A percentile compares a stretch with the other conserved stretches of the same genome.
Conservation (phyloP, 2,329 filamentous ascomycete species). For the Canariomyces notabilis region DNA sequence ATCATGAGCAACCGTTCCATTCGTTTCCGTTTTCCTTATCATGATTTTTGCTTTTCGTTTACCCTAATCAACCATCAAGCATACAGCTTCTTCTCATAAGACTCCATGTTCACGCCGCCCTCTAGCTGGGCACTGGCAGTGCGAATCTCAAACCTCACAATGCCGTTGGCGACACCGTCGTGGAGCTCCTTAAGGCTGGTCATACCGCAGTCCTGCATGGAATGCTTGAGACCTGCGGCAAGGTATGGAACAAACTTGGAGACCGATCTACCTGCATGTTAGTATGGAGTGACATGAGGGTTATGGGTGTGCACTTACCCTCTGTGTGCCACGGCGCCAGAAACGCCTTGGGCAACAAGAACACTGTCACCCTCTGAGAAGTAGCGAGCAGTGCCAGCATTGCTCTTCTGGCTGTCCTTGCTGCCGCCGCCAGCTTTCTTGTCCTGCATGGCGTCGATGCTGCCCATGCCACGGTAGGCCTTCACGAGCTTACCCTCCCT, state of each 20-base stretch:
- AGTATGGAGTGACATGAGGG: slow-evolving; percentile 24
- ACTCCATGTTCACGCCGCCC: slow-evolving; percentile 97
- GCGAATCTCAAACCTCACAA: slow-evolving; percentile 85
- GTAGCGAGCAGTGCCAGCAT: slow-evolving; percentile 94
- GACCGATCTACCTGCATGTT: slow-evolving; percentile 57
- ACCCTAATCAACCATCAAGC: slow-evolving; percentile 48
- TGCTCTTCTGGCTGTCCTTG: slow-evolving; percentile 72
- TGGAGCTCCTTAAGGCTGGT: slow-evolving; percentile 75
- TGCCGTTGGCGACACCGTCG: slow-evolving; percentile 65
- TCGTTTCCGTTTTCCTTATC: slow-evolving; percentile 8
- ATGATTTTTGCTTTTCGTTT: neutral
- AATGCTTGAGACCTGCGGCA: slow-evolving; percentile 92
- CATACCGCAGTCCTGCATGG: slow-evolving; percentile 89
- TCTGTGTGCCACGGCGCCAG: slow-evolving; percentile 75
- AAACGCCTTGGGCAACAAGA: slow-evolving; percentile 93
- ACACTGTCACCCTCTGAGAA: slow-evolving; percentile 96
- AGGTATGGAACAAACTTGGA: slow-evolving; percentile 96
- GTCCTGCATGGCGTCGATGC: slow-evolving; percentile 98
- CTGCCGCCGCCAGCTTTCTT: slow-evolving; percentile 80
- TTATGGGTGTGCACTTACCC: slow-evolving; percentile 40
- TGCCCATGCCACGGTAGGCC: slow-evolving; percentile 98
- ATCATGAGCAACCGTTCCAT: slow-evolving; percentile 5
- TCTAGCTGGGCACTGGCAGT: slow-evolving; percentile 93
- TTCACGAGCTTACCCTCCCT: slow-evolving; percentile 97
- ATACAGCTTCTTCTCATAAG: slow-evolving; percentile 99